phyloP scores from a whole-genome alignment of 495 filamentous ascomycete genomes.

The Aspergillus cavernicola region DNA sequence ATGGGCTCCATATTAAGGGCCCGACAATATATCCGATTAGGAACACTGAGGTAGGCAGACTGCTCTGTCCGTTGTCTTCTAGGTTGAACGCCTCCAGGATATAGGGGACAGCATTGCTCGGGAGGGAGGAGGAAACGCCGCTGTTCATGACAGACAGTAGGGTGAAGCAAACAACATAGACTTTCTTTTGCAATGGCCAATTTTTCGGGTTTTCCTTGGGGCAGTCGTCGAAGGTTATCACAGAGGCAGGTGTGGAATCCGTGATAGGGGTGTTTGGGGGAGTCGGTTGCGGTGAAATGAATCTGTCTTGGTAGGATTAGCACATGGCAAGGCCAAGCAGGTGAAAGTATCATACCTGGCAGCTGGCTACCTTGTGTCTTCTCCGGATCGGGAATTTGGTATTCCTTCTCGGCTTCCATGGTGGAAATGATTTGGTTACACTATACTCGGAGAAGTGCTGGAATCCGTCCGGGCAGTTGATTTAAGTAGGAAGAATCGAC shows the following conservation, averaged over 20 bases:
- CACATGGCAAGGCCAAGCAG: neutral
- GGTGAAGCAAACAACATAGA: slow-evolving; percentile 50
- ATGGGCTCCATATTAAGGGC: slow-evolving; percentile 62
- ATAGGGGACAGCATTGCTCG: slow-evolving; percentile 58
- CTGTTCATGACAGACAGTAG: slow-evolving; percentile 67
- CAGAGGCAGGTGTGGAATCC: neutral
- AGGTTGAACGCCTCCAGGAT: slow-evolving; percentile 40
- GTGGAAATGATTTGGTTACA: neutral
- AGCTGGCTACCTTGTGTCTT: neutral
- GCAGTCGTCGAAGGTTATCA: slow-evolving; percentile 8
- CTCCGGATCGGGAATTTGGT: neutral
- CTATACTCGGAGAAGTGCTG: slow-evolving; percentile 1
- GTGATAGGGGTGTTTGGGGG: neutral
- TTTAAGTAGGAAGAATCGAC: slow-evolving; percentile 5
- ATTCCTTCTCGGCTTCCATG: neutral
- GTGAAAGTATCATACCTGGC: neutral
- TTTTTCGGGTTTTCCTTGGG: slow-evolving; percentile 9
- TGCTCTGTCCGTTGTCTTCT: slow-evolving; percentile 42
- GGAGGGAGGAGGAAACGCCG: slow-evolving; percentile 65
- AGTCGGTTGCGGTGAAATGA: neutral
- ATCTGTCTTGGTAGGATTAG: neutral
- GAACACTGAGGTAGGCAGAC: slow-evolving; percentile 72
- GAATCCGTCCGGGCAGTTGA: neutral
- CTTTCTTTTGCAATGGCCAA: slow-evolving; percentile 46
- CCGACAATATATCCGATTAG: slow-evolving; percentile 68